These are phyloP conservation scores for Sphaerulina vaccinii DNA, from an alignment of 2,329 filamentous ascomycete genomes.

Conservation along the genomic window DNA sequence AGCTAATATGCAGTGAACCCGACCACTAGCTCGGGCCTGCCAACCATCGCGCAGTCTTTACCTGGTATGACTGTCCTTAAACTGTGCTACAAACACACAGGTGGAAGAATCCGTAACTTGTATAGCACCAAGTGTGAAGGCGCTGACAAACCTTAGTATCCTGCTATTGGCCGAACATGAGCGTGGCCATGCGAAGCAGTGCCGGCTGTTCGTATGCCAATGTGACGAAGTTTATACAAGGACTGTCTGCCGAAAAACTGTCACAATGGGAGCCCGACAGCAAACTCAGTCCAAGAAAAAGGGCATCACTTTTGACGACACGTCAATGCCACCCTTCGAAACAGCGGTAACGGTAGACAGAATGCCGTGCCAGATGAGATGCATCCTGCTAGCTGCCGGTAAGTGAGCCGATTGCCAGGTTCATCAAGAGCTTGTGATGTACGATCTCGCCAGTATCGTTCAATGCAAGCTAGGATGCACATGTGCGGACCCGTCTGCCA, in stretches of 20 bases:
- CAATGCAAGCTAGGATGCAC: background rate
- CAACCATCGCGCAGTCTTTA: slow-evolving; percentile 11
- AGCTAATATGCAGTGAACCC: slow-evolving; percentile 15
- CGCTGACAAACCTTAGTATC: no score
- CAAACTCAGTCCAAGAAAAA: slow-evolving; percentile 10
- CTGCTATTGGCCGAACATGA: no score
- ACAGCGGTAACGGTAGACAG: slow-evolving; percentile 8
- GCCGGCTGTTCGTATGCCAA: no score
- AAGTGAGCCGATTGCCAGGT: slow-evolving; percentile 16
- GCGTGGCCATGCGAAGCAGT: no score
- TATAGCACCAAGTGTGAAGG: no score
- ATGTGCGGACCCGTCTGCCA: slow-evolving; percentile 4
- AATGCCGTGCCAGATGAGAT: slow-evolving; percentile 9
- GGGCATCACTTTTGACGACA: slow-evolving; percentile 9
- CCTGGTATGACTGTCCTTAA: background rate
- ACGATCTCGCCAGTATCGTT: background rate
- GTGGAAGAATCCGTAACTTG: no score
- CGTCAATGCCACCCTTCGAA: slow-evolving; percentile 16
- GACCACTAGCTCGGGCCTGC: slow-evolving; percentile 1
- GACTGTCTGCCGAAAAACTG: no score
- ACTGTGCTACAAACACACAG: no score
- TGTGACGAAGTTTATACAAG: no score
- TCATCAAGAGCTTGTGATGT: slow-evolving; percentile 4
- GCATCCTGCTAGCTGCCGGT: slow-evolving; percentile 14
- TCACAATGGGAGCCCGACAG: no score